Conservation (phyloP, 148 eudicot species). For the Limonium bicolor region DNA sequence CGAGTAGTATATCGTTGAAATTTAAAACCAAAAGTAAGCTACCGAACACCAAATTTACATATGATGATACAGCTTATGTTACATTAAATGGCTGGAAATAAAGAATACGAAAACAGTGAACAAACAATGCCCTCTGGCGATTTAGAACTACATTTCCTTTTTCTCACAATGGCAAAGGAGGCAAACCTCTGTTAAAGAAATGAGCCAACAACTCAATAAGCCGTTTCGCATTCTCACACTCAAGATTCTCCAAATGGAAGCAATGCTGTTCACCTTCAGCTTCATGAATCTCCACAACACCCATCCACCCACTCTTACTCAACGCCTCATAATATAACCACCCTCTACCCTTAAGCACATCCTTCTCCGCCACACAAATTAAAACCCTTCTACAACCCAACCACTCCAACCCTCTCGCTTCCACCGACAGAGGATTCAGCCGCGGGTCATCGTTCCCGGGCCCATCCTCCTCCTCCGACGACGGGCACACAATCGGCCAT, state of each 20-base stretch:
- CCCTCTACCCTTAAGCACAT: background rate
- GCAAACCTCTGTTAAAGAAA: background rate
- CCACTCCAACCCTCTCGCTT: background rate
- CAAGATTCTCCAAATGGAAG: background rate
- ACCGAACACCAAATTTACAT: too few species aligned
- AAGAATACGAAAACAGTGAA: too few species aligned
- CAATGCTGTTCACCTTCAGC: background rate
- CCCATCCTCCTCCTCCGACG: too few species aligned
- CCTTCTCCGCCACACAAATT: background rate
- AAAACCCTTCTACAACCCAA: background rate
- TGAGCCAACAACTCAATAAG: background rate
- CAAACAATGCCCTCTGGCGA: too few species aligned
- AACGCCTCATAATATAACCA: background rate
- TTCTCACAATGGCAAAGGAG: too few species aligned
- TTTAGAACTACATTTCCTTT: too few species aligned
- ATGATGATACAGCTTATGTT: too few species aligned
- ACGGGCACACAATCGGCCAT: slow-evolving; percentile 1
- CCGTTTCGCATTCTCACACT: background rate
- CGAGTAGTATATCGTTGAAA: too few species aligned
- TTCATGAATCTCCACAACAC: background rate
- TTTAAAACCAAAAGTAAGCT: too few species aligned
- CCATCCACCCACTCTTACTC: background rate
- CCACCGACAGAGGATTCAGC: background rate
- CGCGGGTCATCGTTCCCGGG: background rate
- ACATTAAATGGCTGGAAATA: too few species aligned